A percentile compares a stretch with the other conserved stretches of the same genome.
These are phyloP conservation scores for Tricholoma saponaceum DNA, from an alignment of 768 basidiomycete species.

Conservation along the genomic window DNA sequence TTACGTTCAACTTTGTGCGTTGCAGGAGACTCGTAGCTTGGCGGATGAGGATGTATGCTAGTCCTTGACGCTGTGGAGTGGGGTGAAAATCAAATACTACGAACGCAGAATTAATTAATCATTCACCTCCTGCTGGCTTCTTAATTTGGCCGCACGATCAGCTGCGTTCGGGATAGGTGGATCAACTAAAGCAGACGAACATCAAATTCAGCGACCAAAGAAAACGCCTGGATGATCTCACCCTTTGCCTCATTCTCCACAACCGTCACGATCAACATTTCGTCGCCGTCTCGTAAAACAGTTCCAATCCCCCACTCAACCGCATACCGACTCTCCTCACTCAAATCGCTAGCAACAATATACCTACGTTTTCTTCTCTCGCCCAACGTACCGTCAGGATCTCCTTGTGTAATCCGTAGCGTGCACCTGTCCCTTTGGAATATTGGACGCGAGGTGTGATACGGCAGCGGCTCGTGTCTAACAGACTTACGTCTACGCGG, in stretches of 20 bases:
- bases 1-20: conserved; percentile 84
- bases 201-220: not conserved
- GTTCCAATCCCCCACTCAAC: conserved; percentile 99
- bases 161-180: conserved; percentile 63
- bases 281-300: conserved; percentile 91
- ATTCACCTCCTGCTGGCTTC: conserved; percentile 87
- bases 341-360: conserved; percentile 90
- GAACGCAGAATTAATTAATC: not conserved
- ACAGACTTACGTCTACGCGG: conserved; percentile 60
- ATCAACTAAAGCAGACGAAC: conserved; percentile 43
- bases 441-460: conserved; percentile 69
- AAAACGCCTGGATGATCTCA: conserved; percentile 27
- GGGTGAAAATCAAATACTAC: conserved; percentile 5
- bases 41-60: conserved; percentile 83
- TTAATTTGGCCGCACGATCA: conserved; percentile 75
- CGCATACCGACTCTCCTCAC: conserved; percentile 91
- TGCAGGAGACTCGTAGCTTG: conserved; percentile 89
- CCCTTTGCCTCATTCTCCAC: conserved; percentile 91
- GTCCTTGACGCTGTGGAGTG: conserved; percentile 68
- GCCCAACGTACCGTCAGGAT: conserved; percentile 56
- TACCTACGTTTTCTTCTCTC: conserved; percentile 64
- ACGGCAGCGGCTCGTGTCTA: conserved; percentile 59
- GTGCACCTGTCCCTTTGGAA: conserved; percentile 94
- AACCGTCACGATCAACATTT: conserved; percentile 86
- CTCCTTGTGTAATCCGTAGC: conserved; percentile 83